Base-by-base conservation (phyloP, 129 eudicot genomes). In the Lactuca sativa region DNA sequence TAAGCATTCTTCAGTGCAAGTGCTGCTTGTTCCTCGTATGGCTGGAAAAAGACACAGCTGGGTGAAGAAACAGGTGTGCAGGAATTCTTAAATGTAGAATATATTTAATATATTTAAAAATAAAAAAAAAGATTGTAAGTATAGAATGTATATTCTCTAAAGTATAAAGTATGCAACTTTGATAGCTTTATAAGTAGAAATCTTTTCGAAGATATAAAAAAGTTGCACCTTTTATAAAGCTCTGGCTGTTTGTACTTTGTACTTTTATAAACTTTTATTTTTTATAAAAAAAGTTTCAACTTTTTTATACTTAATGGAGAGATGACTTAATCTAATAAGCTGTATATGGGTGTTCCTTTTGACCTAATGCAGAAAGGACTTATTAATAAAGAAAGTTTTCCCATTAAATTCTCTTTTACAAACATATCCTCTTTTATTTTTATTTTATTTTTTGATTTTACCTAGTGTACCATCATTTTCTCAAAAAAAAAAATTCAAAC, bases 21-120 rank as follows among this genome's bases (percentile, higher is more conserved):
- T 89, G 47, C 68, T 92, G 66, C 98, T 92, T 69, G 89, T 90
- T 80, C 90, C 98, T 67, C 95, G 98, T 56, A 74, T 76, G 64
- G 96, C 96, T 33, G 98, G 96, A 75, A 92, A 92, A 73, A 80
- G 88, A 58, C 95, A 82, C 75, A 85, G 98, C 74, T 92, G 98
- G 98, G 30, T 74, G 16, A 92, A 85, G 71, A 83, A 89, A 74
- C 78, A 80, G 96, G 98, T 92, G 67, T 17, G 70, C 56, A 70
- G 69, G 40, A 77, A 17, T 30, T 62, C 1, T 47, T 47, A 47
- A 47, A 1, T 47, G 3, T 12, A 47, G 13, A 62, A 38, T 38
- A 3, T 59, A 32, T 41, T 4, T 41, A 33, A 5, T 6, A 12
- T 9, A 40, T 44, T 52, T 9, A 9, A 63, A 38, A 38, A 18